Base-by-base conservation (phyloP, 352 stramenopile species). In the Pythium rishiriense region DNA sequence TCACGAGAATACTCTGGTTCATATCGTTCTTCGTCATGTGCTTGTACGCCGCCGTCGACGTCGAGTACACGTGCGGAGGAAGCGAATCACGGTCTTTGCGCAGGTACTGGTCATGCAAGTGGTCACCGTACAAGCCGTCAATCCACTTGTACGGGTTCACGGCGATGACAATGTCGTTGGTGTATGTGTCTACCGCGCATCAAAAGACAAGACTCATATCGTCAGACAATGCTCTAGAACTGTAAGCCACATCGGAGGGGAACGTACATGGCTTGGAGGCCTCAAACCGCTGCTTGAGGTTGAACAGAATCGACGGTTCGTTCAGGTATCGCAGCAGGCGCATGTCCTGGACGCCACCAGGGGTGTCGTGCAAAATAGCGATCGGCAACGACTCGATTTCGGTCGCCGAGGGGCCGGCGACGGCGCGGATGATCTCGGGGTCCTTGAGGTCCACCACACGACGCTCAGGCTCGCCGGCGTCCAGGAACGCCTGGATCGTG, bases 61-160 rank as follows among this genome's bases (percentile, higher is more conserved):
- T 96, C 43, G 82, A 90, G 74, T 91, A 96, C n/a, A 94, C 90
- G 74, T 93, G 87, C 25, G 83, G 88, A 37, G 73, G 28, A 4
- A 93, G 69, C 39, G 73, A 80, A 47, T 96, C 85, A 4, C 86
- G 81, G 1, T 75, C 65, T 33, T 93, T 89, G 14, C 68, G 68
- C 29, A 96, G 52, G 62, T 98, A 98, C 64, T 91, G 72, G 3
- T 87, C 79, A 46, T 96, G 85, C 47, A 94, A 49, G 22, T 93
- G 74, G 54, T 97, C 89, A n/a, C 85, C 83, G 67, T 98, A 98
- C 3, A 98, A 78, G 43, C 90, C 86, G 7, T 91, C 78, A 54
- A 97, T 94, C 90, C 91, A 97, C 73, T 97, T 96, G 78, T 98
- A 99, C 45, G 97, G 97, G 73, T 99, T 99, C 25, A 99, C 90